Evolutionary conservation across 768 basidiomycete species (phyloP).

Genomic region (Fomitopsis serialis): DNA sequence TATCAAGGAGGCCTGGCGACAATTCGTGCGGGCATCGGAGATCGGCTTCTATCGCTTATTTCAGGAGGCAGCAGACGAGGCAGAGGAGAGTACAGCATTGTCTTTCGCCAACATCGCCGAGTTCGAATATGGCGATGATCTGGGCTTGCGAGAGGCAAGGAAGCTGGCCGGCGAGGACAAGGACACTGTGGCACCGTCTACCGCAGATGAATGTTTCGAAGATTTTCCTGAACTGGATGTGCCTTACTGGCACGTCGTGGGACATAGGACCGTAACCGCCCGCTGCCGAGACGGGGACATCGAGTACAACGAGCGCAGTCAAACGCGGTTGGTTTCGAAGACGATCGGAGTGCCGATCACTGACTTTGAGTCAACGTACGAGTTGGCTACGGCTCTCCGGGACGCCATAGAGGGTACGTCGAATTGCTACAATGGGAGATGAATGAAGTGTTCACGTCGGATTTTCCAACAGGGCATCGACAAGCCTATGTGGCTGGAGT

Average conservation of each 20-base stretch:
- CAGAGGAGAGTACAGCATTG: neutral
- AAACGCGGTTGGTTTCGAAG: slow-evolving; percentile 8
- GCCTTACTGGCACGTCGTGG: neutral
- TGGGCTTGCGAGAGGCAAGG: neutral
- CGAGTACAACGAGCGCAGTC: slow-evolving; percentile 3
- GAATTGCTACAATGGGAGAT: no score
- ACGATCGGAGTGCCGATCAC: slow-evolving; percentile 5
- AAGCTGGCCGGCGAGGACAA: no score
- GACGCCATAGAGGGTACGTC: slow-evolving; percentile 9
- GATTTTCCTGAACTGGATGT: neutral
- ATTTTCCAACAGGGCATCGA: slow-evolving; percentile 7
- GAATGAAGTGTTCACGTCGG: neutral
- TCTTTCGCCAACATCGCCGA: neutral
- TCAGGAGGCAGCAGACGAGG: neutral
- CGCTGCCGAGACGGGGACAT: neutral
- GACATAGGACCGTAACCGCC: slow-evolving; percentile 5
- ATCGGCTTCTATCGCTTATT: neutral
- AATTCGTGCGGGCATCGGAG: slow-evolving; percentile 1
- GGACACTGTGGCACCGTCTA: neutral
- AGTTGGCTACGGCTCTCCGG: slow-evolving; percentile 7
- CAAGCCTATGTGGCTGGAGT: slow-evolving; percentile 6
- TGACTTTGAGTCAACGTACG: slow-evolving; percentile 3
- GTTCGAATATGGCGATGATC: neutral
- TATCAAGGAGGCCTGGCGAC: slow-evolving; percentile 13
- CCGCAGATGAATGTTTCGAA: neutral